These are phyloP conservation scores for Cystoderma amianthinum DNA, from an alignment of 768 basidiomycete genomes.

Conservation along the genomic window DNA sequence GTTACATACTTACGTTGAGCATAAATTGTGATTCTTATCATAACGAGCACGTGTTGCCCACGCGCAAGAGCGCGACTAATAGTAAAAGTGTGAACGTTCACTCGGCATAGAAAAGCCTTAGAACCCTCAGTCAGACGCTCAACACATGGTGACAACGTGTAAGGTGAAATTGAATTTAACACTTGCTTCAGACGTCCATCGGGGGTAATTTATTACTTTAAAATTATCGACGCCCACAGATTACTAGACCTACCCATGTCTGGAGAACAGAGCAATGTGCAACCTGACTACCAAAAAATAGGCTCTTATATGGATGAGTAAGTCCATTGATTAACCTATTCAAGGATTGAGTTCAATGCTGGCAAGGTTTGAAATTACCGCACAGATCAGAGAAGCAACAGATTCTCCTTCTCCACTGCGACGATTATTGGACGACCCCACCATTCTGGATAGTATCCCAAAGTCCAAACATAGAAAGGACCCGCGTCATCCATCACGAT, in stretches of 20 bases:
- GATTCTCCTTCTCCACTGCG: conserved; percentile 37
- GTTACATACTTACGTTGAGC: conserved; percentile 6
- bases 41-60: neutral
- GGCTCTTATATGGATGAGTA: conserved; percentile 3
- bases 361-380: conserved; percentile 24
- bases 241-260: too few relatives aligned
- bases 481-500: conserved; percentile 26
- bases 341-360: neutral
- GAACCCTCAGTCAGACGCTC: too few relatives aligned
- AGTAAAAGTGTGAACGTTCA: too few relatives aligned
- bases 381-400: conserved; percentile 35
- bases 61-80: conserved; percentile 1
- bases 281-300: neutral
- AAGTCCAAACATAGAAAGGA: conserved; percentile 20
- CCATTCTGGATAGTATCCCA: conserved; percentile 25
- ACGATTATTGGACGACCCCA: conserved; percentile 37
- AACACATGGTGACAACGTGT: neutral
- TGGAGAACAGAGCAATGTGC: too few relatives aligned
- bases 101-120: too few relatives aligned
- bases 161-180: too few relatives aligned
- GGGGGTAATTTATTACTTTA: too few relatives aligned
- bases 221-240: too few relatives aligned
- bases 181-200: too few relatives aligned
- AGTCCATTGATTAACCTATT: conserved; percentile 1
- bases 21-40: too few relatives aligned